These are phyloP conservation scores for Trichoderma lentiforme DNA, from an alignment of 2,329 filamentous ascomycete species.

Conservation along the genomic window DNA sequence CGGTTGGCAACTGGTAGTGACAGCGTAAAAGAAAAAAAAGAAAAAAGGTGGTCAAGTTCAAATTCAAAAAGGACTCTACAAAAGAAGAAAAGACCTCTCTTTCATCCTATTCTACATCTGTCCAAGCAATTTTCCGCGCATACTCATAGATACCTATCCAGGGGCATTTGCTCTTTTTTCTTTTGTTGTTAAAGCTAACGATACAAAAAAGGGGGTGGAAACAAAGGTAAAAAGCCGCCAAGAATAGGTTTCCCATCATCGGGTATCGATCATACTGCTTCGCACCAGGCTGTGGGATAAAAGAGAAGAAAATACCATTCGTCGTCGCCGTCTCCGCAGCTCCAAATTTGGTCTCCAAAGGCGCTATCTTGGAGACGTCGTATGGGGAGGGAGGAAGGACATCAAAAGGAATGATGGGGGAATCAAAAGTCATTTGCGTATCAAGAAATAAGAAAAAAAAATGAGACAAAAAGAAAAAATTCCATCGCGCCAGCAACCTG, in stretches of 20 bases:
- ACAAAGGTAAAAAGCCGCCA: not conserved
- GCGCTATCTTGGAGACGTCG: not conserved
- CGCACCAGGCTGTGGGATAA: constrained; percentile 10
- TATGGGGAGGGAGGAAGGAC: constrained; percentile 20
- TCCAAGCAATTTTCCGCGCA: constrained; percentile 12
- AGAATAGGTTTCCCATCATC: not conserved
- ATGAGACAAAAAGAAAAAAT: not conserved
- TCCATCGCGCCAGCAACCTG: not conserved
- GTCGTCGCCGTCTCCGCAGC: not conserved
- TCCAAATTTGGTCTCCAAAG: not conserved
- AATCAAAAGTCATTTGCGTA: constrained; percentile 18
- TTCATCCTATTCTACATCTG: constrained; percentile 18
- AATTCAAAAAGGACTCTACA: not conserved
- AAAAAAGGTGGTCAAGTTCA: not conserved
- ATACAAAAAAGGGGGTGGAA: not conserved
- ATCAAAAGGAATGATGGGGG: constrained; percentile 24
- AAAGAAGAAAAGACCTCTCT: not conserved
- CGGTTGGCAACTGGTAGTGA: not conserved
- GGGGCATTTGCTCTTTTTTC: not conserved
- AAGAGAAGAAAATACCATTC: not conserved
- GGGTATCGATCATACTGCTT: constrained; percentile 15
- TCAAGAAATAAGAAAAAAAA: not conserved
- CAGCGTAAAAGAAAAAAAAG: not conserved
- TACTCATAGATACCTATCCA: constrained; percentile 11
- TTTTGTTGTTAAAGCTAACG: not conserved